phyloP scores from a whole-genome alignment of 2,329 filamentous ascomycete genomes.

The Magnaporthiopsis poae region DNA sequence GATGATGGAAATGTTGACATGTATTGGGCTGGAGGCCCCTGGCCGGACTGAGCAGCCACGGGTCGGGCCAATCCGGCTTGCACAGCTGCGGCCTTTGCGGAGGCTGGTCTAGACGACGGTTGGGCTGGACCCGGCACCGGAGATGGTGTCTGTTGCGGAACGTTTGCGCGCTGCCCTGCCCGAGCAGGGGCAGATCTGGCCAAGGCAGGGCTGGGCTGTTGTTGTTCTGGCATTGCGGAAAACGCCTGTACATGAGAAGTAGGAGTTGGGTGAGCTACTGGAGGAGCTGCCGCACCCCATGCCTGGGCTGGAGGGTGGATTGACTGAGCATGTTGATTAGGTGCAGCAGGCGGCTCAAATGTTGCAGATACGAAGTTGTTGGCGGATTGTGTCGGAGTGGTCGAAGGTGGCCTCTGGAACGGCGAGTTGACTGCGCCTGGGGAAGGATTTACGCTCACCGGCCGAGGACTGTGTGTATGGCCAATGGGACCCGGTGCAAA shows the following conservation, averaged over 20 bases:
- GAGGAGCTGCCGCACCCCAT: background rate
- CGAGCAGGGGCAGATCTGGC: background rate
- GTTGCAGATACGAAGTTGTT: background rate
- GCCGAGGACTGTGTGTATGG: background rate
- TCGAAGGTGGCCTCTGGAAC: background rate
- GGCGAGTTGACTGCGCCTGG: background rate
- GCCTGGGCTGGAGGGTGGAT: background rate
- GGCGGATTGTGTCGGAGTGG: background rate
- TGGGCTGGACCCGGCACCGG: background rate
- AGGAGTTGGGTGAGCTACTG: background rate
- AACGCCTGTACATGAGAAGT: background rate
- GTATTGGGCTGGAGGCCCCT: background rate
- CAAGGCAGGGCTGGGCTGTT: background rate
- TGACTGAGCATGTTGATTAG: background rate
- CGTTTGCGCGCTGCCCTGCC: background rate
- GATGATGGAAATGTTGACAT: background rate
- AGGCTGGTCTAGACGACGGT: background rate
- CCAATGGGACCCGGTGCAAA: background rate
- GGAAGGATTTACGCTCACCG: background rate
- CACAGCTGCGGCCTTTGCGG: background rate
- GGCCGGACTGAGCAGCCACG: background rate
- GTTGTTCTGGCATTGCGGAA: background rate
- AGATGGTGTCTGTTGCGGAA: background rate
- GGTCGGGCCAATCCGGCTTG: background rate
- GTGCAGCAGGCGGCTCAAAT: background rate